A percentile compares a stretch with the other conserved stretches of the same genome.
Evolutionary conservation across 179 eudicot species (phyloP).

Genomic region (Heliamphora ciliata): DNA sequence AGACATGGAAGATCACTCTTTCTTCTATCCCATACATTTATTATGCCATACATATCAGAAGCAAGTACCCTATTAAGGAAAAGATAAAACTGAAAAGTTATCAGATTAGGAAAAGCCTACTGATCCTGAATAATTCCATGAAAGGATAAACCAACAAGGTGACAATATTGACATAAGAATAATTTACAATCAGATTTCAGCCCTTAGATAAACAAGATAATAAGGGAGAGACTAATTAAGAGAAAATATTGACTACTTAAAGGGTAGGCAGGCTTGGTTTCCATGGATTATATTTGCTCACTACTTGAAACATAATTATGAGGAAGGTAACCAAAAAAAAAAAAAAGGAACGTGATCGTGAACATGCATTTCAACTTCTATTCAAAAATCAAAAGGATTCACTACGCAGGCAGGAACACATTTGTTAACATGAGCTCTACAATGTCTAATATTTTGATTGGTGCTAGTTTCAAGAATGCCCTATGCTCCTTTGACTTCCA

Average conservation of each 20-base stretch:
- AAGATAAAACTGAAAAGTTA: neutral
- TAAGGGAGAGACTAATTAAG: neutral
- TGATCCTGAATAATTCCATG: neutral
- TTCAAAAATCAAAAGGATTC: too few species aligned
- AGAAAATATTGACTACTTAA: neutral
- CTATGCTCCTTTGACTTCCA: too few species aligned
- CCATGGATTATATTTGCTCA: neutral
- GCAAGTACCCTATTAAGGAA: constrained; percentile 60
- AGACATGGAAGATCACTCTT: constrained; percentile 49
- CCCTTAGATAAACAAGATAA: neutral
- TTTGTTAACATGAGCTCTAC: too few species aligned
- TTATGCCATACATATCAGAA: constrained; percentile 60
- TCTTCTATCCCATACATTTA: constrained; percentile 90
- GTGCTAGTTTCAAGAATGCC: too few species aligned
- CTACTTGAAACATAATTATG: neutral
- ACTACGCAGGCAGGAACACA: too few species aligned
- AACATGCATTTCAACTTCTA: too few species aligned
- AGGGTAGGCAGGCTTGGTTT: neutral
- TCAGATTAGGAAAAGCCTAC: neutral
- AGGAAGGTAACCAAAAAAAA: too few species aligned
- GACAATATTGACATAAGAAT: neutral
- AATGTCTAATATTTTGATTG: too few species aligned
- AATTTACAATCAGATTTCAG: neutral
- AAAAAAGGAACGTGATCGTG: too few species aligned
- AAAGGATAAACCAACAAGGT: neutral